phyloP scores from a whole-genome alignment of 345 rosid genomes.

The Ricinus communis region DNA sequence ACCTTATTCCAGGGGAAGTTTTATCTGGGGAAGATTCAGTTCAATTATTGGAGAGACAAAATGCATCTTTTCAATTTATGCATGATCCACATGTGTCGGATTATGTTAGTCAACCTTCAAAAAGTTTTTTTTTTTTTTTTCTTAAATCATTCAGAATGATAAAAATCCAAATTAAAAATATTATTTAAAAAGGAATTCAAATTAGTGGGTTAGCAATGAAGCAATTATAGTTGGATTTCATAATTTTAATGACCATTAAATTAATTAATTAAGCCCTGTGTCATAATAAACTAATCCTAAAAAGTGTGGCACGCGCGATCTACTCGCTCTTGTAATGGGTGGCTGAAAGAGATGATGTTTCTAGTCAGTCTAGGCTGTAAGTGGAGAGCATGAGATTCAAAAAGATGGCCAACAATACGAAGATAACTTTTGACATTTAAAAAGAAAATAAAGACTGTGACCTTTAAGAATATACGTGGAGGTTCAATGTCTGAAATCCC shows the following conservation, averaged over 20 bases:
- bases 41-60: constrained; percentile 6
- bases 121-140: too few relatives aligned
- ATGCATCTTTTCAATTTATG: background rate
- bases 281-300: too few relatives aligned
- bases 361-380: background rate
- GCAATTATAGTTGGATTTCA: constrained; percentile 1
- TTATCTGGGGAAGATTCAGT: constrained; percentile 17
- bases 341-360: background rate
- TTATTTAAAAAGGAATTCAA: too few relatives aligned
- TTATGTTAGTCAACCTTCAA: background rate
- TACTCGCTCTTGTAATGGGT: background rate
- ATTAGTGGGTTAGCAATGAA: constrained; percentile 1
- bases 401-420: background rate
- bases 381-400: background rate
- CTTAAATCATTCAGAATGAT: background rate
- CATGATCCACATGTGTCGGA: background rate
- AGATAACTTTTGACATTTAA: background rate
- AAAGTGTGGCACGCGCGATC: background rate
- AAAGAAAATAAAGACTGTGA: background rate
- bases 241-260: too few relatives aligned
- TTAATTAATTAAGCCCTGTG: background rate
- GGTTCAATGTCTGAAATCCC: background rate
- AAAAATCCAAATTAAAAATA: too few relatives aligned
- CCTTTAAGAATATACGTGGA: background rate
- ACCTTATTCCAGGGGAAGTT: constrained; percentile 5